Base-by-base conservation (phyloP, 2,329 filamentous ascomycete genomes). In the Cadophora gregata region DNA sequence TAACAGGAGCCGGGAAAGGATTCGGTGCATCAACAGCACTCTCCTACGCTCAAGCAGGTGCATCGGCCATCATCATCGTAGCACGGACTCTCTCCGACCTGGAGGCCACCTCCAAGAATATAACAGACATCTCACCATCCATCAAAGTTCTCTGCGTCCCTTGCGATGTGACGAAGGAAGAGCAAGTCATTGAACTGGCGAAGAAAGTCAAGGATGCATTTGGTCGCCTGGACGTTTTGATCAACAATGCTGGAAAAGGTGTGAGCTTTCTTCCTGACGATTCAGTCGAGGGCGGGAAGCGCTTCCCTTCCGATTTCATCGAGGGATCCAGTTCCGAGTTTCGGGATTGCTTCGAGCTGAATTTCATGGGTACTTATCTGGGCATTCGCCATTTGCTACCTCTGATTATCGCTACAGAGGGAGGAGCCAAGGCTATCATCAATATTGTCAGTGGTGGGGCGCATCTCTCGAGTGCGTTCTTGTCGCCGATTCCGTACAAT, bases 1-100 rank as follows among this genome's bases (percentile, higher is more conserved):
- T 96, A 51, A 96, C 93, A 0, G 93, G 92, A 55, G 92, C 92
- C 59, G 93, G 90, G 5, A 84, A 92, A 71, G 93, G 93, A 36
- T 83, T 96, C 7, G 93, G 92, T 27, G 83, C 78, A 6, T 78
- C 78, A 33, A 76, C 80, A 14, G 75, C 77, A 0, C 70, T 71
- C 33, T 90, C 92, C 48, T 95, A 96, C 75, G 90, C 91, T 72
- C 93, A 92, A 81, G 83, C 88, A 66, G 92, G 92, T 66, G 92
- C 66, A 21, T 55, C 55, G 25, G 38, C 47, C 25, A 63, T 69
- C 16, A 62, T 66, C 45, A 56, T 69, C 27, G 66, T 64, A 24
- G 64, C 67, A 16, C 60, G 67, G 8, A 69, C 64, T 24, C 4
- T 36, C 31, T 45, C 55, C 3, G 59, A 69, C 45, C 55, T 69